These are phyloP conservation scores for Alternaria ethzedia DNA, from an alignment of 2,329 filamentous ascomycete species.

Conservation along the genomic window DNA sequence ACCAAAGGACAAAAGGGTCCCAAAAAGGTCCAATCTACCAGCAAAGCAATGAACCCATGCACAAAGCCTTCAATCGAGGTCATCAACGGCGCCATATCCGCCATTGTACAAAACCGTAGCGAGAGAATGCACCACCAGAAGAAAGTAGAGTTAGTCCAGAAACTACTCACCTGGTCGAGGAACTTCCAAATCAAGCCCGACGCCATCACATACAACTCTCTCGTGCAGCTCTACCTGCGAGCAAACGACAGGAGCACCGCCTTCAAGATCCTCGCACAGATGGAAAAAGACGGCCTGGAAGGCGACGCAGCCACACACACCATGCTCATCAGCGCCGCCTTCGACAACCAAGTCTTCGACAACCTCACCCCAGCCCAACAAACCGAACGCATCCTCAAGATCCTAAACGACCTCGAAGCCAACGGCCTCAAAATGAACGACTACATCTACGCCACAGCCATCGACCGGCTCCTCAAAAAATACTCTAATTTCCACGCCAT, in stretches of 20 bases:
- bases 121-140: slow-evolving; percentile 51
- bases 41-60: slow-evolving; percentile 47
- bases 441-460: slow-evolving; percentile 72
- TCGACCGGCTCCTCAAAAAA: slow-evolving; percentile 66
- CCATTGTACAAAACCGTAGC: slow-evolving; percentile 55
- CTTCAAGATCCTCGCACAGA: slow-evolving; percentile 62
- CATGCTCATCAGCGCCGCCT: slow-evolving; percentile 68
- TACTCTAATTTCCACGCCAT: slow-evolving; percentile 59
- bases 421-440: slow-evolving; percentile 65
- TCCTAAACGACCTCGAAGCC: slow-evolving; percentile 63
- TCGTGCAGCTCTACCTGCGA: slow-evolving; percentile 67
- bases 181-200: slow-evolving; percentile 56
- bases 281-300: slow-evolving; percentile 62
- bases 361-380: slow-evolving; percentile 58
- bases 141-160: slow-evolving; percentile 44
- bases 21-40: slow-evolving; percentile 14
- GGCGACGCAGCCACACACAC: slow-evolving; percentile 76
- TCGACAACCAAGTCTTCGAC: slow-evolving; percentile 57
- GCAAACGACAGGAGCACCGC: slow-evolving; percentile 58
- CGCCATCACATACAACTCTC: slow-evolving; percentile 67
- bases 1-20: slow-evolving; percentile 12
- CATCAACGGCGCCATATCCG: slow-evolving; percentile 74
- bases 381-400: slow-evolving; percentile 56
- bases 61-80: slow-evolving; percentile 68
- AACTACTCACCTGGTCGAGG: slow-evolving; percentile 51